phyloP scores from a whole-genome alignment of 2,329 filamentous ascomycete genomes.

The Stagonosporopsis tanaceti region DNA sequence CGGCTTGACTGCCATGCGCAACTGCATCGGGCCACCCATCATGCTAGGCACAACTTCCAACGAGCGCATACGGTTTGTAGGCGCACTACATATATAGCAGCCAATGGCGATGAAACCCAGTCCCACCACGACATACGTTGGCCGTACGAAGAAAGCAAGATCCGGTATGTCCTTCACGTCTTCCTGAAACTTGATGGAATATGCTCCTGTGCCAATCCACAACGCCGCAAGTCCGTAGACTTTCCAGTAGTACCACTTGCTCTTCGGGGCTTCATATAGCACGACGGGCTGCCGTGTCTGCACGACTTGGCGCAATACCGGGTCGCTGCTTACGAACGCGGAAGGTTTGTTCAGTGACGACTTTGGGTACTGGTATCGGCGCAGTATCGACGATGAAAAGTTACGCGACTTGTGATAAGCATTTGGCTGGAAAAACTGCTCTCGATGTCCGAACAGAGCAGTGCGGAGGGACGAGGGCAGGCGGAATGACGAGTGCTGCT shows the following conservation, averaged over 20 bases:
- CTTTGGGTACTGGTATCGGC: constrained; percentile 34
- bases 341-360: constrained; percentile 17
- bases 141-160: constrained; percentile 43
- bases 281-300: constrained; percentile 43
- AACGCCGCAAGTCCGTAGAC: constrained; percentile 39
- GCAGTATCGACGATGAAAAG: constrained; percentile 36
- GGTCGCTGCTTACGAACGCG: constrained; percentile 37
- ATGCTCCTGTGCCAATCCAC: constrained; percentile 40
- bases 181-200: constrained; percentile 41
- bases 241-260: constrained; percentile 36
- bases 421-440: constrained; percentile 30
- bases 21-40: constrained; percentile 38
- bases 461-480: constrained; percentile 46
- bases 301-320: constrained; percentile 44
- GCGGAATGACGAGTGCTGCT: constrained; percentile 38
- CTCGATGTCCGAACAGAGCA: constrained; percentile 38
- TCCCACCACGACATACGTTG: constrained; percentile 45
- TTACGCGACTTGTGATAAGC: constrained; percentile 24
- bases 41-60: constrained; percentile 43
- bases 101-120: constrained; percentile 40
- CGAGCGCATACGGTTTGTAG: constrained; percentile 39
- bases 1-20: constrained; percentile 39
- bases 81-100: constrained; percentile 42
- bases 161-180: constrained; percentile 41
- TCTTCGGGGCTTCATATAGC: constrained; percentile 43